Base-by-base conservation (phyloP, 2,329 filamentous ascomycete genomes). In the Cercospora brassicicola region DNA sequence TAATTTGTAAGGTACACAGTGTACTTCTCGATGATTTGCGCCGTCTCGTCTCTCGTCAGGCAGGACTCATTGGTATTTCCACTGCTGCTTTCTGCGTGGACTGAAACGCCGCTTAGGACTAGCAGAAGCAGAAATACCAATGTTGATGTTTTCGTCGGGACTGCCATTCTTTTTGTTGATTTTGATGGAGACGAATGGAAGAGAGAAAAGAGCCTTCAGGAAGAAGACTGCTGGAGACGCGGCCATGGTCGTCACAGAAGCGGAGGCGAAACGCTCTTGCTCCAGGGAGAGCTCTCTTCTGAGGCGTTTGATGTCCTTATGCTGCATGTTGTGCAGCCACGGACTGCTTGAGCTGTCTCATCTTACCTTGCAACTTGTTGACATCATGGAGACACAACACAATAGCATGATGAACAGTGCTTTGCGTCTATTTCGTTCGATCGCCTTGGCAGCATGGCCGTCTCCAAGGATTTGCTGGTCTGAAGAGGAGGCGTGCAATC, bases 171-270 rank as follows among this genome's bases (percentile, higher is more conserved):
- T 61, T 13, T 28, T 48, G 20, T 55, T 60, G 57, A 64, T 23
- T 15, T 31, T 61, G 64, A 65, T 62, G 15, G 62, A 62, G 20
- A 68, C 66, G n/a, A 68, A 68, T 18, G 66, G 66, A 3, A 68
- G 62, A 13, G 66, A 68, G 48, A 68, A 42, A 5, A 68, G 36
- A 30, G 66, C 66, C 56, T 64, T 53, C 23, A 65, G 23, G 51
- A 68, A 62, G 66, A 68, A 62, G 23, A 64, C 63, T 7, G 63
- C 59, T 13, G 66, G 66, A 51, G 66, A 68, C 36, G 10, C 62
- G 45, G 66, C 57, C 66, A 68, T 65, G 31, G 55, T 36, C n/a
- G 55, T 59, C n/a, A 30, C 55, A 10, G 55, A 6, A 11, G 6
- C 28, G 23, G 36, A 15, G 8, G 53, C 23, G 23, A 11, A 33